Conservation (phyloP, 306 rosid genomes). For the Cajanus cajan region DNA sequence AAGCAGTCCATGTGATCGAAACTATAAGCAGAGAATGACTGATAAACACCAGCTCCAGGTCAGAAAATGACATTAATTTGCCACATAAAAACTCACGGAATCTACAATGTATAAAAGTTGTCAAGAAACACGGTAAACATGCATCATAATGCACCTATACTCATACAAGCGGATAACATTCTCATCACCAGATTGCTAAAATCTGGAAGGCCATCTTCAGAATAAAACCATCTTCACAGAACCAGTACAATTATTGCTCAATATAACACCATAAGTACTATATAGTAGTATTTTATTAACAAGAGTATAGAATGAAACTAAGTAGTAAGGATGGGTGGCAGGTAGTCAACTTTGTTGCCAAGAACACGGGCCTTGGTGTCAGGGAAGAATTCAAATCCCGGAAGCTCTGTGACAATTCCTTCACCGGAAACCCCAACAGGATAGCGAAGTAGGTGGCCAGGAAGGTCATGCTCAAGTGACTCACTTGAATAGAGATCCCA, state of each 20-base stretch:
- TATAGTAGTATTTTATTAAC: constrained; percentile 15
- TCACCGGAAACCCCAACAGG: constrained; percentile 48
- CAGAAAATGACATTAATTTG: background rate
- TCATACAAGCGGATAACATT: background rate
- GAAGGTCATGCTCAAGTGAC: constrained; percentile 50
- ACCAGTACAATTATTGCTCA: background rate
- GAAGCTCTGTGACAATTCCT: constrained; percentile 48
- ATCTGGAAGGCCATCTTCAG: background rate
- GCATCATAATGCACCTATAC: background rate
- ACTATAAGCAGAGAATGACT: background rate
- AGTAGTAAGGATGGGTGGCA: constrained; percentile 73
- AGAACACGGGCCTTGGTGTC: constrained; percentile 67
- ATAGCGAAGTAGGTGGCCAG: constrained; percentile 65
- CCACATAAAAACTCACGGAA: background rate
- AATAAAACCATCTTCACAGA: background rate
- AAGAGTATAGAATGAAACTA: constrained; percentile 33
- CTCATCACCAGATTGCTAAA: background rate
- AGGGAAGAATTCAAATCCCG: constrained; percentile 61
- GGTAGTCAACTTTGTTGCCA: constrained; percentile 54
- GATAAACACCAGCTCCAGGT: background rate
- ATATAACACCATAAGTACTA: background rate
- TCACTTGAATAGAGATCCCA: constrained; percentile 62
- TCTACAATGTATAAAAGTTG: background rate
- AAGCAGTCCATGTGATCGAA: background rate
- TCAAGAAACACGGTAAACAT: background rate